Base-by-base conservation (phyloP, 306 rosid genomes). In the Cucumis melo region DNA sequence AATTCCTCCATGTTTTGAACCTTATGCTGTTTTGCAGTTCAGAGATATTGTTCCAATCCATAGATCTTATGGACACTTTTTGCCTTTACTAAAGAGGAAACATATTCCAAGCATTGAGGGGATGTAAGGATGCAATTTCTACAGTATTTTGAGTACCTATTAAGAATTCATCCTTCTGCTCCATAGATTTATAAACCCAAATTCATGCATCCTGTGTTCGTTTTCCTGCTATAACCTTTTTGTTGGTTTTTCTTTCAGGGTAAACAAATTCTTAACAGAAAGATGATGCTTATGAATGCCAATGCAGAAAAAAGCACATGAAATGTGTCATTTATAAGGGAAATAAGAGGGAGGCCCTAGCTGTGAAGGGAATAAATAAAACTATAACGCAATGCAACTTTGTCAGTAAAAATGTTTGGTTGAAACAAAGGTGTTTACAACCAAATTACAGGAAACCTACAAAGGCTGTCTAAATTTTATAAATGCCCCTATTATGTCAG, bases 61-160 rank as follows among this genome's bases (percentile, higher is more conserved):
- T 9, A 73, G 77, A 75, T 56, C 27, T 75, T 55, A 75, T 16
- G 78, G 32, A 72, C 76, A 72, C 60, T 60, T 75, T 36, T 75
- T 29, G 54, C 34, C 58, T 42, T 76, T 32, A 39, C 72, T 14
- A 62, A 76, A 76, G 57, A 61, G 15, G 44, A 76, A 60, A 61
- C 79, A 76, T 61, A 76, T 76, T 61, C 73, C 51, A 44, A 61
- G 29, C 79, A 42, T 19, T 42, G 57, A 59, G 70, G 53, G 16
- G 27, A 36, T 65, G 74, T 1, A 21, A 8, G 57, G 38, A 44
- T 70, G 51, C 20, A 63, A 32, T 63, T 32, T 24, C 9, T 27
- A 34, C 38, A 44, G 14, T 14, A 44, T 44, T 70, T 15, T 21
- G 23, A 46, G 7, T 46, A 46, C 51, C 75, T 21, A 24, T 21